Base-by-base conservation (phyloP, 2,329 filamentous ascomycete species). In the Hymenoscyphus occultus region DNA sequence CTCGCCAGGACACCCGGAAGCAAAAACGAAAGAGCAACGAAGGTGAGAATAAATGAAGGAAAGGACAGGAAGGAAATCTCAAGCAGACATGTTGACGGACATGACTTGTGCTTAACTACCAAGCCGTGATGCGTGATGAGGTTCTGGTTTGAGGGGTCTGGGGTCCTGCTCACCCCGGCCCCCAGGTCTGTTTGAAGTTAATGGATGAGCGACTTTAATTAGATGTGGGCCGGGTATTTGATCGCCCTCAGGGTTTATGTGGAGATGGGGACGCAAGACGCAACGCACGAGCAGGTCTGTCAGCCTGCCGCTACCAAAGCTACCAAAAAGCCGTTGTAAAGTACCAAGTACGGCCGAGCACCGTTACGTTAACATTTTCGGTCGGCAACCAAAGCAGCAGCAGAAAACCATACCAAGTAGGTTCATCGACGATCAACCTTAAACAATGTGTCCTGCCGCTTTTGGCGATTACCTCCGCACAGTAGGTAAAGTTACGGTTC, bases 161-260 rank as follows among this genome's bases (percentile, higher is more conserved):
- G 48, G 56, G 22, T 13, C 39, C 19, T 39, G 39, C 63, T 64
- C 67, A 64, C 67, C 67, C 66, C 70, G 69, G 56, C 61, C 67
- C 67, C 66, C 70, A 70, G 56, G 62, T 63, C 61, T 72, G 82
- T 85, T 83, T 84, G 83, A 83, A 78, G 78, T 81, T 81, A 76
- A 83, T 81, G 78, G 78, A 78, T 77, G 73, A 70, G 74, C 74
- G 64, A 63, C 66, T 78, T 77, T 74, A 71, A 75, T 75, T 71
- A 51, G 64, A 67, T 62, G 65, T 65, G 60, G 60, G 51, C 74
- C 75, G 77, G 61, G 62, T 45, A 54, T 28, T 76, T 79, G 80
- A 80, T 82, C 78, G 76, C 69, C 80, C 68, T 62, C 79, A 75
- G 72, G 79, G 74, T 75, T 64, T 67, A 54, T 54, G 48, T 54